Percentiles rank a stretch among this genome's conserved stretches.
Conservation (phyloP, 805 yeast genomes). For the Scheffersomyces lignosus region DNA sequence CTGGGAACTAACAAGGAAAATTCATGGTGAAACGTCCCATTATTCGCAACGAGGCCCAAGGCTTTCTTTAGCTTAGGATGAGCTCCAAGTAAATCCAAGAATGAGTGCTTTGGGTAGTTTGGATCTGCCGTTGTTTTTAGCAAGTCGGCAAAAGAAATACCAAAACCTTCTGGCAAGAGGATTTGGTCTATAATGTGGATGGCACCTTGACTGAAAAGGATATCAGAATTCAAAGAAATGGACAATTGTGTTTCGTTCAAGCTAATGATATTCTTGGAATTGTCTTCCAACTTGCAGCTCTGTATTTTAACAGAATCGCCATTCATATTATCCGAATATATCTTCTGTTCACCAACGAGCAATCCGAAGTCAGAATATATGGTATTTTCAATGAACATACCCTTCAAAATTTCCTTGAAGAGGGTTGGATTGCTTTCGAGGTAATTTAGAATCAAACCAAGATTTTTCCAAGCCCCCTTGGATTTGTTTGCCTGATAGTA, state of each 20-base stretch:
- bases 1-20: constrained; percentile 75
- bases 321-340: constrained; percentile 19
- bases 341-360: constrained; percentile 14
- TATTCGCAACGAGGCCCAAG: constrained; percentile 29
- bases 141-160: constrained; percentile 56
- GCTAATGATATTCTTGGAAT: constrained; percentile 21
- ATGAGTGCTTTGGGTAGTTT: constrained; percentile 22
- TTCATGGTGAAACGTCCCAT: constrained; percentile 24
- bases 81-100: constrained; percentile 46
- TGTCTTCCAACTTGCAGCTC: constrained; percentile 17
- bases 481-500: constrained; percentile 2
- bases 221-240: constrained; percentile 54
- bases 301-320: constrained; percentile 29
- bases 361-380: constrained; percentile 63
- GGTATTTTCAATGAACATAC: constrained; percentile 59
- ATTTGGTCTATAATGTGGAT: constrained; percentile 66
- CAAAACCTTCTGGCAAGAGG: constrained; percentile 55
- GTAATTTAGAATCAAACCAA: constrained; percentile 61
- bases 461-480: constrained; percentile 57
- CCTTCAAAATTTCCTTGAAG: constrained; percentile 53
- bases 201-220: constrained; percentile 81
- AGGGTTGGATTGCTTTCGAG: constrained; percentile 52
- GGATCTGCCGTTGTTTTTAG: constrained; percentile 52
- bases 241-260: constrained; percentile 33
- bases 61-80: constrained; percentile 44